Conservation (phyloP, 208 protist genomes). For the Acanthamoeba lenticulata region DNA sequence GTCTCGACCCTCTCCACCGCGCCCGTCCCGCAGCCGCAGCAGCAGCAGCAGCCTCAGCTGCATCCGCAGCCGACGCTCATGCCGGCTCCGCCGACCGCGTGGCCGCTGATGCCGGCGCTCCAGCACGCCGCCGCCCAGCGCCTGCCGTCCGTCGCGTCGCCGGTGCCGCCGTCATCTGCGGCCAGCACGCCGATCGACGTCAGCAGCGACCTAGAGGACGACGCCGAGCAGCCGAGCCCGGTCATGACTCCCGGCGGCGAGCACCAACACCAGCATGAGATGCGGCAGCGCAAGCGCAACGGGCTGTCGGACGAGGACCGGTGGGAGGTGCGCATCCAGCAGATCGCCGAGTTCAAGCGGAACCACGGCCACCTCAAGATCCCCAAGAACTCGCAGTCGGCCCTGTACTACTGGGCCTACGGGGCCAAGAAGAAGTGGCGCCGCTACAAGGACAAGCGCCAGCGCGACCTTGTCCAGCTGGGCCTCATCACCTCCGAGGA, state of each 20-base stretch:
- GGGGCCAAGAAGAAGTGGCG: slow-evolving; percentile 18
- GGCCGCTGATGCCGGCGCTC: too few relatives aligned
- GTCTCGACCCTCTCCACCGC: too few relatives aligned
- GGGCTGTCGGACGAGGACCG: background rate
- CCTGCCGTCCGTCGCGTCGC: too few relatives aligned
- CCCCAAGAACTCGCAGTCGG: background rate
- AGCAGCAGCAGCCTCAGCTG: background rate
- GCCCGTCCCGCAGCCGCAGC: too few relatives aligned
- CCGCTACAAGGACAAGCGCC: slow-evolving; percentile 3
- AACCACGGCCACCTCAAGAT: background rate
- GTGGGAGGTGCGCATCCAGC: background rate
- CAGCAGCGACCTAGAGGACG: too few relatives aligned
- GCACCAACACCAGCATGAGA: too few relatives aligned
- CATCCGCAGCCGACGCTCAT: background rate
- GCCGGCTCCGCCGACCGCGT: too few relatives aligned
- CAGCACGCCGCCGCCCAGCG: too few relatives aligned
- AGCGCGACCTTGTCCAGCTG: background rate
- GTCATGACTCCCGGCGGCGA: too few relatives aligned
- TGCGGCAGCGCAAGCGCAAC: background rate
- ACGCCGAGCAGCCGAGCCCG: too few relatives aligned
- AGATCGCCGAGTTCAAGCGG: background rate
- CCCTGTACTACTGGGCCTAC: slow-evolving; percentile 14
- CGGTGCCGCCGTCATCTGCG: too few relatives aligned
- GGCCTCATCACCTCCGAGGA: background rate
- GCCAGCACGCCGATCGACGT: too few relatives aligned